Evolutionary conservation across 768 basidiomycete genomes (phyloP).

Genomic region (Cytidiella melzeri): DNA sequence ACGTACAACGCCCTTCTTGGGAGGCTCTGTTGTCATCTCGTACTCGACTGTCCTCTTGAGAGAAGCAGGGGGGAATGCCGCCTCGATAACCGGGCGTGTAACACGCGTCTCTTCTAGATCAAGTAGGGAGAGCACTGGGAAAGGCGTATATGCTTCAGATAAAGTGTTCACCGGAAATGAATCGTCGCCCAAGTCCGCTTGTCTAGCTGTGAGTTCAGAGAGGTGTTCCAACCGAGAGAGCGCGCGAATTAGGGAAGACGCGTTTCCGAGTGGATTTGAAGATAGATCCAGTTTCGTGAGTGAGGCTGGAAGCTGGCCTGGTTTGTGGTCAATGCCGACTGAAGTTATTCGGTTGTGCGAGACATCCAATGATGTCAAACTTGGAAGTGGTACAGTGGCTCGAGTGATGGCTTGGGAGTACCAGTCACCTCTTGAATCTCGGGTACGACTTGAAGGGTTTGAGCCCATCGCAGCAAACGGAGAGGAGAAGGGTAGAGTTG

Average conservation of each 20-base stretch:
- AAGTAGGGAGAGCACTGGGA: conserved; percentile 48
- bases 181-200: conserved; percentile 54
- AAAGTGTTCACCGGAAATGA: conserved; percentile 39
- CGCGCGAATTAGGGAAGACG: conserved; percentile 37
- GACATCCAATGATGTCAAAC: conserved; percentile 54
- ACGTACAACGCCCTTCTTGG: conserved; percentile 43
- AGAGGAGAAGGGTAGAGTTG: conserved; percentile 52
- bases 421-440: conserved; percentile 37
- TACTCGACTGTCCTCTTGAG: conserved; percentile 48
- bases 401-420: conserved; percentile 59
- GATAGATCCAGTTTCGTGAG: conserved; percentile 60
- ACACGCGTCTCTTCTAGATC: conserved; percentile 65
- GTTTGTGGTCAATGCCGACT: conserved; percentile 40
- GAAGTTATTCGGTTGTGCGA: conserved; percentile 64
- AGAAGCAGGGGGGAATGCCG: conserved; percentile 33
- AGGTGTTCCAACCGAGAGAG: conserved; percentile 45
- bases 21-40: conserved; percentile 48
- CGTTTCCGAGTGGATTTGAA: conserved; percentile 54
- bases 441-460: conserved; percentile 30
- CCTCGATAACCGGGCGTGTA: conserved; percentile 38
- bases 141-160: conserved; percentile 27
- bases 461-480: conserved; percentile 36
- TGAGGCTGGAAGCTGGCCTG: conserved; percentile 40
- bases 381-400: conserved; percentile 58
- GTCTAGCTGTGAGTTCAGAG: conserved; percentile 50